Percentiles rank a stretch among this genome's conserved stretches.
Evolutionary conservation across 2,329 filamentous ascomycete species (phyloP).

Genomic region (Cytospora schulzeri): DNA sequence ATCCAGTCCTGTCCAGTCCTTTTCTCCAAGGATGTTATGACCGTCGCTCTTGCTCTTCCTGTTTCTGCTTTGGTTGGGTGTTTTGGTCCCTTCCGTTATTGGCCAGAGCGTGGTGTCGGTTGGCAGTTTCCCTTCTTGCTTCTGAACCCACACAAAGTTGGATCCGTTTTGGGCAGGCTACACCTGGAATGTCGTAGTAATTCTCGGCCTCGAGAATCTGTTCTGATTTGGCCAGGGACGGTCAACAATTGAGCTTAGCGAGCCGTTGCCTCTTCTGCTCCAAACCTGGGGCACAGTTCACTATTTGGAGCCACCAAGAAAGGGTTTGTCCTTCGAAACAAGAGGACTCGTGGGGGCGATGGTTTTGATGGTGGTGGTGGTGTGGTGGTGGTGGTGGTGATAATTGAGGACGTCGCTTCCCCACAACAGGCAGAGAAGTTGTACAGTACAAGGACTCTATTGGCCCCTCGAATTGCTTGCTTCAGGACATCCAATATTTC

Average conservation of each 20-base stretch:
- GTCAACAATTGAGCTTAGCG: background rate
- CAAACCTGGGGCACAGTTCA: slow-evolving; percentile 2
- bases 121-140: slow-evolving; percentile 17
- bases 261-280: background rate
- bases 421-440: background rate
- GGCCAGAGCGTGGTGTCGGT: slow-evolving; percentile 2
- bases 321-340: background rate
- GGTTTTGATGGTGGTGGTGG: background rate
- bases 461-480: background rate
- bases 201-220: background rate
- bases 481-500: slow-evolving; percentile 12
- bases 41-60: background rate
- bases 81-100: slow-evolving; percentile 14
- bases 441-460: slow-evolving; percentile 17
- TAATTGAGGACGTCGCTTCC: background rate
- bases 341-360: background rate
- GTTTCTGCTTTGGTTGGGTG: slow-evolving; percentile 8
- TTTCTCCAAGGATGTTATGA: too few species aligned
- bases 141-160: background rate
- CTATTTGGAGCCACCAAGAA: background rate
- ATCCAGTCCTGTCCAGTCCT: background rate
- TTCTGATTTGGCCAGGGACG: background rate
- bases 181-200: background rate
- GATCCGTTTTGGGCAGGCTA: slow-evolving; percentile 3
- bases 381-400: background rate